A percentile compares a stretch with the other conserved stretches of the same genome.
Conservation (phyloP, 106 monocot genomes). For the Phalaenopsis aphrodite region DNA sequence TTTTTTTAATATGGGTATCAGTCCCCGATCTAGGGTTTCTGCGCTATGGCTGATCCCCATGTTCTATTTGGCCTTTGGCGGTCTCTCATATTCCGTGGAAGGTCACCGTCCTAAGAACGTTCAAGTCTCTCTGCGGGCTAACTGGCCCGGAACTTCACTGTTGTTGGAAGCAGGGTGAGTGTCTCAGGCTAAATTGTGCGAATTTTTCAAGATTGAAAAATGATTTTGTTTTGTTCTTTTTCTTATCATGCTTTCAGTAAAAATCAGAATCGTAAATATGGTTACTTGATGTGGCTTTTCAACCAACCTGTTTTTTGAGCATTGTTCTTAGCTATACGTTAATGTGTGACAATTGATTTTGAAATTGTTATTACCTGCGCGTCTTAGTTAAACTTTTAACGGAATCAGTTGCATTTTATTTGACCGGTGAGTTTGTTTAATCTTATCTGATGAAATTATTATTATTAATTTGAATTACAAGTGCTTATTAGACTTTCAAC, state of each 20-base stretch:
- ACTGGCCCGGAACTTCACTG: conserved; percentile 58
- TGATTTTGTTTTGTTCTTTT: not conserved
- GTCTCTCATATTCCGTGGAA: not conserved
- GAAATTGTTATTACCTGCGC: no score
- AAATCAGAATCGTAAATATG: no score
- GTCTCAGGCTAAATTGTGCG: not conserved
- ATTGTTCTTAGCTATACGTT: not conserved
- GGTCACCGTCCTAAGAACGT: conserved; percentile 48
- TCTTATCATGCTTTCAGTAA: no score
- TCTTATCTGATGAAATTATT: no score
- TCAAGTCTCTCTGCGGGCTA: conserved; percentile 51
- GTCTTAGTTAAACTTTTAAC: no score
- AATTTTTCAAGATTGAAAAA: not conserved
- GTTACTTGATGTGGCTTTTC: no score
- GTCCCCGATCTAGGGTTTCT: conserved; percentile 14
- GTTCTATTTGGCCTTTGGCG: conserved; percentile 1
- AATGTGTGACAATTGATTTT: no score
- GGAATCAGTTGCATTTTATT: no score
- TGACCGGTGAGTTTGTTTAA: no score
- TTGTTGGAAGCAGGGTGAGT: conserved; percentile 56
- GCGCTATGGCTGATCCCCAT: conserved; percentile 4
- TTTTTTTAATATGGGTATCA: conserved; percentile 13
- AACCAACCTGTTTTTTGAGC: no score
- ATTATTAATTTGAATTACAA: not conserved
- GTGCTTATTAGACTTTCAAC: not conserved